phyloP scores from a whole-genome alignment of 108 stramenopile species.

The Skeletonema marinoi region DNA sequence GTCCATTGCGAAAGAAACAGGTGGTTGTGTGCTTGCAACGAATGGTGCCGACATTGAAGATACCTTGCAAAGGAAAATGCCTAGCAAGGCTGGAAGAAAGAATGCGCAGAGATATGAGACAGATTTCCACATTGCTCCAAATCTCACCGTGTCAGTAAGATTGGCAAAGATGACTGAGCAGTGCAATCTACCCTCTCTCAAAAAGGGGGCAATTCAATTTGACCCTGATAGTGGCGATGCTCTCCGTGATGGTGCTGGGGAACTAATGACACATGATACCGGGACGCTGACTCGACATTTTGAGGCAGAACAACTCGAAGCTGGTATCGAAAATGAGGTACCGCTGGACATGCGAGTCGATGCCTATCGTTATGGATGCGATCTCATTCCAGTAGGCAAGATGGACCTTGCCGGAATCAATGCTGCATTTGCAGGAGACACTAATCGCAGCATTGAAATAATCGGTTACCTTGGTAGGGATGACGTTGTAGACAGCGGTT shows the following conservation, averaged over 20 bases:
- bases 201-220: conserved; percentile 48
- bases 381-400: conserved; percentile 71
- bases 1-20: conserved; percentile 68
- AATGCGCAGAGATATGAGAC: conserved; percentile 54
- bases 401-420: conserved; percentile 76
- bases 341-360: conserved; percentile 41
- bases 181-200: conserved; percentile 46
- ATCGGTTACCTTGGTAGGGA: conserved; percentile 65
- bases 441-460: conserved; percentile 55
- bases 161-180: conserved; percentile 43
- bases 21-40: conserved; percentile 73
- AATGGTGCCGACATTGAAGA: conserved; percentile 53
- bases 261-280: conserved; percentile 51
- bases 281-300: conserved; percentile 45
- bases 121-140: conserved; percentile 71
- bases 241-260: conserved; percentile 44
- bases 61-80: conserved; percentile 36
- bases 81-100: conserved; percentile 8
- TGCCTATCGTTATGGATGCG: conserved; percentile 72
- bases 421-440: conserved; percentile 25
- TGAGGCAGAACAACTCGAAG: conserved; percentile 43
- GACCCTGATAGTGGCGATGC: conserved; percentile 45
- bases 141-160: conserved; percentile 53
- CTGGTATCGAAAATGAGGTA: conserved; percentile 48
- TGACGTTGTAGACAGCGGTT: conserved; percentile 39